These are phyloP conservation scores for Rhododendron henanense DNA, from an alignment of 148 eudicot genomes.

Conservation along the genomic window DNA sequence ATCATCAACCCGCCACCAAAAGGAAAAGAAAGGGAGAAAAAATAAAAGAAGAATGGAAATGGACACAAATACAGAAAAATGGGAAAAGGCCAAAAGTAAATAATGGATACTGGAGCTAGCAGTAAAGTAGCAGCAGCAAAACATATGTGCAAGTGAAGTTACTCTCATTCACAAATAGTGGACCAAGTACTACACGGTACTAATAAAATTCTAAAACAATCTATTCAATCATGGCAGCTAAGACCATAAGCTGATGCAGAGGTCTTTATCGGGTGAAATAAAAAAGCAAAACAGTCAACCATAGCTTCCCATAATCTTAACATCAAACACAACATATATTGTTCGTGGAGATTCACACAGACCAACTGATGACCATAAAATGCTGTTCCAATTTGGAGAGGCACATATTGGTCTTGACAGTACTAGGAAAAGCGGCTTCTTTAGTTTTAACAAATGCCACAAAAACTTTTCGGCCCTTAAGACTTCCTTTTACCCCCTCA, in stretches of 20 bases:
- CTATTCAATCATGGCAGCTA: neutral
- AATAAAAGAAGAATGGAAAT: neutral
- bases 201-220: neutral
- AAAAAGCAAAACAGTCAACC: neutral
- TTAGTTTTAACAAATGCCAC: neutral
- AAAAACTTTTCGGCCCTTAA: neutral
- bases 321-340: neutral
- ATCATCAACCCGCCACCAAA: neutral
- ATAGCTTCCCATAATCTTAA: neutral
- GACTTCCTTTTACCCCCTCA: neutral
- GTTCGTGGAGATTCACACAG: neutral
- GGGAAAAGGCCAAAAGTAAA: neutral
- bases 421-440: neutral
- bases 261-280: neutral
- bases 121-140: neutral
- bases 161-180: neutral
- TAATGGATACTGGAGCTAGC: neutral
- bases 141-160: neutral
- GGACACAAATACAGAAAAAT: neutral
- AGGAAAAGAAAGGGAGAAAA: neutral
- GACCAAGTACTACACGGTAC: neutral
- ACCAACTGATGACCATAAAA: neutral
- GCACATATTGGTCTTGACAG: neutral
- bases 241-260: neutral
- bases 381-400: neutral